Conservation (phyloP, 768 basidiomycete genomes). For the Naematelia encephala region DNA sequence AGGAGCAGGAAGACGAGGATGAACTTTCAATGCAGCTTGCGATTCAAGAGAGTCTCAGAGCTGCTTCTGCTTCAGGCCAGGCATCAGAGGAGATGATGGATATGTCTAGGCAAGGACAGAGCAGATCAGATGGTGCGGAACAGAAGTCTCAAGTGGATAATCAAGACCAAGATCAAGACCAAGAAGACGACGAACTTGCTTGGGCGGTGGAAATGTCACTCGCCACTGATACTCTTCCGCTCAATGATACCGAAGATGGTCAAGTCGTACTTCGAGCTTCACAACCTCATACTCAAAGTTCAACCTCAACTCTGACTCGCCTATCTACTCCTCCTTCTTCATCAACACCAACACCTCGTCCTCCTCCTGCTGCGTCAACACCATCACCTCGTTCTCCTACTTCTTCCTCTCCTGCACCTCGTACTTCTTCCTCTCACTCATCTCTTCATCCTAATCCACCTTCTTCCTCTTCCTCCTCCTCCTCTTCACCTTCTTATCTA, state of each 20-base stretch:
- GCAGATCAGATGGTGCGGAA: background rate
- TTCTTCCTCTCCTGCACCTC: too few species aligned
- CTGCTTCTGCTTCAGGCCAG: background rate
- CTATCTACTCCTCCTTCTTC: background rate
- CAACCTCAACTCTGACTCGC: background rate
- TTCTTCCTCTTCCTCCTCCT: too few species aligned
- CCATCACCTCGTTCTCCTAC: too few species aligned
- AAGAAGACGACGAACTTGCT: constrained; percentile 42
- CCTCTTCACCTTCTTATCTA: too few species aligned
- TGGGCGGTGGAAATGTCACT: constrained; percentile 36
- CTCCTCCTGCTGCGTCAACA: too few species aligned
- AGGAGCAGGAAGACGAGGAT: constrained; percentile 25
- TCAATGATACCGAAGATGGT: constrained; percentile 7
- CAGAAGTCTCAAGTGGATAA: background rate
- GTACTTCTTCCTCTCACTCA: too few species aligned
- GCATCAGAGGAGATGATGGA: background rate
- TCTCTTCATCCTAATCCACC: too few species aligned
- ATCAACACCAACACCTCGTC: constrained; percentile 6
- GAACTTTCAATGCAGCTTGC: constrained; percentile 25
- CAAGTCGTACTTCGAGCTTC: constrained; percentile 2
- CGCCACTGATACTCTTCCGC: background rate
- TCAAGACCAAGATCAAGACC: constrained; percentile 22
- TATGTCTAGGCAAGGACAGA: background rate
- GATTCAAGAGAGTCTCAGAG: constrained; percentile 29
- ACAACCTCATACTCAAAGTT: background rate